Percentiles rank a stretch among this genome's conserved stretches.
phyloP scores from a whole-genome alignment of 306 rosid genomes.

The Casuarina equisetifolia region DNA sequence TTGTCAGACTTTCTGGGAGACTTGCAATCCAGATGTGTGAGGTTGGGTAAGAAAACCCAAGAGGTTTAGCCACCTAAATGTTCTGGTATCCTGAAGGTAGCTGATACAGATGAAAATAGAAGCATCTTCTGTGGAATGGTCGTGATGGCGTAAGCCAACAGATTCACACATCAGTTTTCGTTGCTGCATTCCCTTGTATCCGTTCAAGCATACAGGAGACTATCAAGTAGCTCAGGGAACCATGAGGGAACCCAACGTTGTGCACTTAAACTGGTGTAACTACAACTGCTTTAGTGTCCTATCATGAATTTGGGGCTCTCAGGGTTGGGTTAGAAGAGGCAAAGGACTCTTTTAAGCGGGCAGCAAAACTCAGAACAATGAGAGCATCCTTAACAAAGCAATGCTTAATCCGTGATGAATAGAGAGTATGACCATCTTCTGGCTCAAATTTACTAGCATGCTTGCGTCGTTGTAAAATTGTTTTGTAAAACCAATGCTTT shows the following conservation, averaged over 20 bases:
- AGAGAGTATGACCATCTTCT: neutral
- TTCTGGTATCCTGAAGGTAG: neutral
- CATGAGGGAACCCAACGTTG: neutral
- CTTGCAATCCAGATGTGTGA: neutral
- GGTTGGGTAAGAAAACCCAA: neutral
- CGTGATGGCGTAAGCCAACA: neutral
- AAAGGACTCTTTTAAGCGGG: neutral
- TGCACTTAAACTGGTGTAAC: neutral
- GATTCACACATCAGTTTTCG: neutral
- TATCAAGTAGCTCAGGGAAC: neutral
- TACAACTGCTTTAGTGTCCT: neutral
- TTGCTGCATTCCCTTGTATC: neutral
- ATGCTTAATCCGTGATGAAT: neutral
- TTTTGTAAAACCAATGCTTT: neutral
- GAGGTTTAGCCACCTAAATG: neutral
- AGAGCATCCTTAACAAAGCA: neutral
- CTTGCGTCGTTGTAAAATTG: neutral
- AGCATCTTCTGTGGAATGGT: neutral
- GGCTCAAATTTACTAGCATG: neutral
- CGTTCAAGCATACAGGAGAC: neutral
- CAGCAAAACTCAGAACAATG: neutral
- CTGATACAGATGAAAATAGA: neutral
- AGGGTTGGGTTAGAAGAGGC: neutral
- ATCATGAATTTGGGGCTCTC: neutral
- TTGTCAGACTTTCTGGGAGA: neutral